Conservation (phyloP, 768 basidiomycete genomes). For the Lactarius deliciosus region DNA sequence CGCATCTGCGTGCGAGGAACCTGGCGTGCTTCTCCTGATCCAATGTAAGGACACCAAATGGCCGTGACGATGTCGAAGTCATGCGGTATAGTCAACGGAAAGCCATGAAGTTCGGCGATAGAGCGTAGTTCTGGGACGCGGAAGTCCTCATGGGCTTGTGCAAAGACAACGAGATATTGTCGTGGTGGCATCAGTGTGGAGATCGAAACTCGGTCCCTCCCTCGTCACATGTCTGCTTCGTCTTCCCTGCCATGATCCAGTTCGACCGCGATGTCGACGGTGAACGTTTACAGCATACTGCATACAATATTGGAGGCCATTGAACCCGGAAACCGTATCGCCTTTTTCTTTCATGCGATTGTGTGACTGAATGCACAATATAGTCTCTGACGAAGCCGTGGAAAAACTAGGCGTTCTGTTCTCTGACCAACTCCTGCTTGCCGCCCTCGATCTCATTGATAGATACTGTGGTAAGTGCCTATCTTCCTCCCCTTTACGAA, state of each 20-base stretch:
- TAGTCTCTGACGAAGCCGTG: conserved; percentile 54
- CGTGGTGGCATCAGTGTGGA: conserved; percentile 6
- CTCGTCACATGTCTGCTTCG: background rate
- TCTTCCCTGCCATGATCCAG: conserved; percentile 1
- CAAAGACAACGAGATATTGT: conserved; percentile 69
- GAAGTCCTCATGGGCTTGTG: conserved; percentile 80
- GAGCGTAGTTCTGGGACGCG: conserved; percentile 81
- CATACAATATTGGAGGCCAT: conserved; percentile 33
- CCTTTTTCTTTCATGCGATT: background rate
- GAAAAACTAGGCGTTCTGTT: conserved; percentile 56
- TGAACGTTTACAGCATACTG: conserved; percentile 16
- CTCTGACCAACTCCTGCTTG: conserved; percentile 62
- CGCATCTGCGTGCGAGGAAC: conserved; percentile 69
- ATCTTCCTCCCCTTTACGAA: background rate
- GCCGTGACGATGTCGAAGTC: conserved; percentile 56
- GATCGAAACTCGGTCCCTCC: background rate
- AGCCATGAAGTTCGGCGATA: conserved; percentile 69
- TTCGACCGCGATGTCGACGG: conserved; percentile 6
- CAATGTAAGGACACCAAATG: conserved; percentile 73
- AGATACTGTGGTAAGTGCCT: conserved; percentile 55
- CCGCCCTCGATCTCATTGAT: conserved; percentile 78
- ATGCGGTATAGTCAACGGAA: conserved; percentile 48
- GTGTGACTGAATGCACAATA: background rate
- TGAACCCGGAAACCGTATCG: conserved; percentile 38
- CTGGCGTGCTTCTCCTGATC: conserved; percentile 71